These are phyloP conservation scores for Annulohypoxylon bovei DNA, from an alignment of 495 filamentous ascomycete genomes.

Conservation along the genomic window DNA sequence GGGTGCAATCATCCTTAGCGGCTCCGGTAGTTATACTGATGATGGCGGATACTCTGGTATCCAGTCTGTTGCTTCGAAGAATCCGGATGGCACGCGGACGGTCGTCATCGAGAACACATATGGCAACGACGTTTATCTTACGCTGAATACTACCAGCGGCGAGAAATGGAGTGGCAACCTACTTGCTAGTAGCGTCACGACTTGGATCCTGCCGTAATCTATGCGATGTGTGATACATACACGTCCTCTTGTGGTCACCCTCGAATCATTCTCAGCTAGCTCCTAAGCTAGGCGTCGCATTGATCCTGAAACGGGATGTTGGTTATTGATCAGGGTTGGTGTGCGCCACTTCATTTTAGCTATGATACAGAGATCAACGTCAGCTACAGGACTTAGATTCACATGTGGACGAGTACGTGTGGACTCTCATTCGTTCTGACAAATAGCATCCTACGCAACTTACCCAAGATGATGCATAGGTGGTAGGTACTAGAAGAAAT, in stretches of 20 bases:
- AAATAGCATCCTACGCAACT: not conserved
- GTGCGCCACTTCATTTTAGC: no score
- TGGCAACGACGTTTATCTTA: conserved; percentile 60
- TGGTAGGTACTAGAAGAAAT: not conserved
- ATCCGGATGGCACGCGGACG: conserved; percentile 61
- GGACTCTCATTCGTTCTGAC: not conserved
- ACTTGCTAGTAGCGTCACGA: conserved; percentile 58
- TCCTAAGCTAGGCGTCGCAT: not conserved
- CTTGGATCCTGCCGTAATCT: conserved; percentile 60
- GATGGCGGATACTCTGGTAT: conserved; percentile 51
- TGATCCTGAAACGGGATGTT: not conserved
- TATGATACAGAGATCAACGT: no score
- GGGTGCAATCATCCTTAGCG: conserved; percentile 58
- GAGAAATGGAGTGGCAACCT: conserved; percentile 64
- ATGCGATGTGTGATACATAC: not conserved
- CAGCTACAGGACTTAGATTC: not conserved
- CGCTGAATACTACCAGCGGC: conserved; percentile 53
- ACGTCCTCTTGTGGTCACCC: not conserved
- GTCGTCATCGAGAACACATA: conserved; percentile 66
- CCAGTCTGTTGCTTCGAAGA: conserved; percentile 61
- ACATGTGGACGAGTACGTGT: not conserved
- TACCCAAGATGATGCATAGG: not conserved
- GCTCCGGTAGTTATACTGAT: conserved; percentile 60
- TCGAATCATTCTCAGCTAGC: not conserved
- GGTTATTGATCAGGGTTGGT: no score